phyloP scores from a whole-genome alignment of 2,329 filamentous ascomycete genomes.

The Gaeumannomyces sp. region DNA sequence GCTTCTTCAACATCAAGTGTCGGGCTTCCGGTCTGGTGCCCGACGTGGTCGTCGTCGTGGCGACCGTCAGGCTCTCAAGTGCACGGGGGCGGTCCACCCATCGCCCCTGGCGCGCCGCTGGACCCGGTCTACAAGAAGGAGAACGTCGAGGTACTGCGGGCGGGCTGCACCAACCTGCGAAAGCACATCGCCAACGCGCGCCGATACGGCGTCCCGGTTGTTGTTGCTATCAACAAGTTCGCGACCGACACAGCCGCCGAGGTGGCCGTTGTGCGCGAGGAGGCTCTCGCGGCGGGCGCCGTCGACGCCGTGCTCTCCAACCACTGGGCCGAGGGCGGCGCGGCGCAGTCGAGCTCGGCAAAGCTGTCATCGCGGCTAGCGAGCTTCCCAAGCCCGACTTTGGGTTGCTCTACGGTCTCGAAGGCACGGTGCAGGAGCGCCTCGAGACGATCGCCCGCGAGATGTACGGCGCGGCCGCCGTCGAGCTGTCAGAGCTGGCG shows the following conservation, averaged over 20 bases:
- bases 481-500: conserved; percentile 90
- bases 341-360: conserved; percentile 80
- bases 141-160: conserved; percentile 84
- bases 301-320: conserved; percentile 90
- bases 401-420: conserved; percentile 76
- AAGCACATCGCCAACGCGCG: conserved; percentile 93
- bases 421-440: conserved; percentile 76
- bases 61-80: conserved; percentile 97
- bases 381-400: conserved; percentile 75
- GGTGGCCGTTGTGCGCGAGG: conserved; percentile 80
- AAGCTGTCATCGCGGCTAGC: conserved; percentile 76
- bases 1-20: conserved; percentile 99
- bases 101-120: conserved; percentile 79
- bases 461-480: conserved; percentile 88
- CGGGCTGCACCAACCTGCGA: conserved; percentile 86
- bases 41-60: conserved; percentile 90
- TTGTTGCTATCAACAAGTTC: conserved; percentile 97
- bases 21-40: conserved; percentile 87
- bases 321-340: conserved; percentile 94
- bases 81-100: conserved; percentile 92
- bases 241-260: conserved; percentile 90
- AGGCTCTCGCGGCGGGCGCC: conserved; percentile 84
- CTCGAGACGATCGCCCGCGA: conserved; percentile 82
- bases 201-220: conserved; percentile 83
- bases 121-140: conserved; percentile 85